phyloP scores from a whole-genome alignment of 2,329 filamentous ascomycete genomes.

The Claviceps spartinae region DNA sequence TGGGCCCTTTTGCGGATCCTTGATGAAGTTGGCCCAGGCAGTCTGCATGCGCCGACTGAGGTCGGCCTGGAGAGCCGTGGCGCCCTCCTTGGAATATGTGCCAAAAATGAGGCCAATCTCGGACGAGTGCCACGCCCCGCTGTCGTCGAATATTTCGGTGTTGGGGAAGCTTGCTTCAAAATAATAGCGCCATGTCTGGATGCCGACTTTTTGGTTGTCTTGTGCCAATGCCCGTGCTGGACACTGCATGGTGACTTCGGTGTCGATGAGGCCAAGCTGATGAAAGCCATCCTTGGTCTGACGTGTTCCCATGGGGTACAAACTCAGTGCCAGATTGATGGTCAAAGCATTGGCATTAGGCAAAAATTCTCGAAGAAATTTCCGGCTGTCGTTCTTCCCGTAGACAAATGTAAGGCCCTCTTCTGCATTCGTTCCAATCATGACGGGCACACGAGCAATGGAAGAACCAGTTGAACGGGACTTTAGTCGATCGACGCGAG shows the following conservation, averaged over 20 bases:
- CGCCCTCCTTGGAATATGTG: neutral
- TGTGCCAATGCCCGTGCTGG: neutral
- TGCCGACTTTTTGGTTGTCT: neutral
- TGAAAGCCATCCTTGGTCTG: neutral
- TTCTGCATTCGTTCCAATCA: constrained; percentile 1
- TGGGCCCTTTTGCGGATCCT: neutral
- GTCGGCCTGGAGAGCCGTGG: neutral
- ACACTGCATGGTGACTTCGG: constrained; percentile 1
- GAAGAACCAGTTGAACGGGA: neutral
- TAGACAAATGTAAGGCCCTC: constrained; percentile 1
- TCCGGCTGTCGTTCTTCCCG: neutral
- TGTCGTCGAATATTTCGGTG: neutral
- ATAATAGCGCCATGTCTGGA: constrained; percentile 3
- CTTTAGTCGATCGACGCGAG: neutral
- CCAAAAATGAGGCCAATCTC: constrained; percentile 3
- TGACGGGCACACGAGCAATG: constrained; percentile 2
- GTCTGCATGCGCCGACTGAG: constrained; percentile 1
- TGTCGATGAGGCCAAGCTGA: neutral
- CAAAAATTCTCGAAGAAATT: neutral
- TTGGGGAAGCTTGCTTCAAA: constrained; percentile 2
- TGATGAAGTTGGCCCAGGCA: constrained; percentile 1
- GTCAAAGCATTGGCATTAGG: neutral
- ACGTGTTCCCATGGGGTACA: neutral
- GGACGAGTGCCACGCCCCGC: constrained; percentile 1
- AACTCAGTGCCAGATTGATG: neutral